Conservation (phyloP, 345 rosid species). For the Salix caprea region DNA sequence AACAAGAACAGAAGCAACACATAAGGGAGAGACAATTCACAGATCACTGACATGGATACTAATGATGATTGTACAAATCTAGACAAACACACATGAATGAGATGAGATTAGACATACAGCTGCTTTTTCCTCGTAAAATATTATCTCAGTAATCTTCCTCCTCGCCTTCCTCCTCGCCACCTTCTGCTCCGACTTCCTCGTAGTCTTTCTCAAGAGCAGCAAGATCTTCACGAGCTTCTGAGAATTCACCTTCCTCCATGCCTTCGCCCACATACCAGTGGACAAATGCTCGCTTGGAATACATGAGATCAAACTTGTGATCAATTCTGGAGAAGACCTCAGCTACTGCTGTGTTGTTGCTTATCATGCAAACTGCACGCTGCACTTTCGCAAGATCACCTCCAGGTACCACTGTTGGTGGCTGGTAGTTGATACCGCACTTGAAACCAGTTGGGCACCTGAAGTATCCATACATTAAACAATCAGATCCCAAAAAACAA, state of each 20-base stretch:
- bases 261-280: constrained; percentile 95
- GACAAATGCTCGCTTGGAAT: constrained; percentile 74
- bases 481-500: background rate
- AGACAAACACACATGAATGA: constrained; percentile 9
- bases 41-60: background rate
- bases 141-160: constrained; percentile 47
- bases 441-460: constrained; percentile 92
- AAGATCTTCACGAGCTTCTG: constrained; percentile 84
- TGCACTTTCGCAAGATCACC: constrained; percentile 76
- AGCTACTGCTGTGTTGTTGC: constrained; percentile 82
- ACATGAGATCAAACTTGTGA: constrained; percentile 84
- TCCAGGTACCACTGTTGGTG: constrained; percentile 74
- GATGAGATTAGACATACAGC: constrained; percentile 6
- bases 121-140: constrained; percentile 5
- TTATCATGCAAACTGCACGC: constrained; percentile 85
- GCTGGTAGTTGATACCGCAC: constrained; percentile 80
- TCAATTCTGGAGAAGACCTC: constrained; percentile 73
- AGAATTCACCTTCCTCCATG: constrained; percentile 91
- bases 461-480: constrained; percentile 3
- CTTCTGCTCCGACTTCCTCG: constrained; percentile 82
- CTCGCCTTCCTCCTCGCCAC: constrained; percentile 47
- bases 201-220: constrained; percentile 86
- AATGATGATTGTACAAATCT: constrained; percentile 6
- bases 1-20: constrained; percentile 11
- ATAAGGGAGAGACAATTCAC: constrained; percentile 6